Base-by-base conservation (phyloP, 164 flowering plant species). In the Stephania cephalantha region DNA sequence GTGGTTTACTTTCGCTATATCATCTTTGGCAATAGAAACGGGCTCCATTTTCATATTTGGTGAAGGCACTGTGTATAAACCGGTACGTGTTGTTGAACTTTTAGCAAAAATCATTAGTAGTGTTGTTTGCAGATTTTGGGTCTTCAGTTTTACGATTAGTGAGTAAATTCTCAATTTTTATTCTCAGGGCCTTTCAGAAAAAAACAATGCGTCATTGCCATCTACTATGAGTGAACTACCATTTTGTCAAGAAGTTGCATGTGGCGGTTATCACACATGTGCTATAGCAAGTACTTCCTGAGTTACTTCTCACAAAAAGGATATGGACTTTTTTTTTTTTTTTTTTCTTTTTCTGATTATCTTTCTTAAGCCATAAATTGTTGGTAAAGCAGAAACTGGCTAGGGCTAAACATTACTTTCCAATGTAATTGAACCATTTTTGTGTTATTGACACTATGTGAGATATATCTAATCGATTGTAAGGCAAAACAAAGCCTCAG, bases 221-320 rank as follows among this genome's bases (percentile, higher is more conserved):
- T 85, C 90, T 20, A 67, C 80, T 79, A 78, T 92, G 4, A 58
- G 78, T 17, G 76, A 86, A 72, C 72, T 96, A 30, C 95, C 98
- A 52, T 77, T 69, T 78, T 88, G 90, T 74, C 82, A 83, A 75
- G 90, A 88, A 81, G 91, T 89, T 85, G 91, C 95, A 66, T 94
- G 99, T 78, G 99, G 99, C 80, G 99, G 93, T 77, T 92, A 95
- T 81, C 98, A 96, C 85, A 92, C 94, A n/a, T 91, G 98, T 78
- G 85, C 87, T 67, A 72, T 96, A 76, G 88, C 99, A 84, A 80
- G 99, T 95, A 29, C 58, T 22, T 78, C 77, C 12, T 35, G 42
- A 35, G 3, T 35, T 31, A 3, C 35, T 35, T 9, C 9, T 64
- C 69, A 17, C 5, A 70, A 15, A 35, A 71, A 30, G 55, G 29